Conservation (phyloP, 2,329 filamentous ascomycete species). For the Trichoderma sp. region DNA sequence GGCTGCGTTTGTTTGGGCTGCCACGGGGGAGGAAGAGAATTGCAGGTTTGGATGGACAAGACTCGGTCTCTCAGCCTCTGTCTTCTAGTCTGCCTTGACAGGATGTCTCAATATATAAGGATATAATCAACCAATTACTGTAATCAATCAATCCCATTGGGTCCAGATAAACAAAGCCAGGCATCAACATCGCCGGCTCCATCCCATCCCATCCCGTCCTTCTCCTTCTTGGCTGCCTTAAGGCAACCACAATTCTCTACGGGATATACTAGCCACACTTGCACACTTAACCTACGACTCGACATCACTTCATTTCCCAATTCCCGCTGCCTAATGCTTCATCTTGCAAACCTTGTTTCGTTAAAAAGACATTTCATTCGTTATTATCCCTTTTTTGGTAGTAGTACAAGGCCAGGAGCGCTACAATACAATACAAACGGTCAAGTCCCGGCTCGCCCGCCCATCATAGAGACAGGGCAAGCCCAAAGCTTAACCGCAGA, state of each 20-base stretch:
- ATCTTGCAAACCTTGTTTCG: background rate
- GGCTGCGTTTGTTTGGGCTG: background rate
- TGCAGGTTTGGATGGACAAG: background rate
- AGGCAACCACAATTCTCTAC: constrained; percentile 2
- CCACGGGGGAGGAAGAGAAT: background rate
- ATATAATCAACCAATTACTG: background rate
- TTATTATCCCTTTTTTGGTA: constrained; percentile 17
- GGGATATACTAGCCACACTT: background rate
- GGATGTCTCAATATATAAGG: background rate
- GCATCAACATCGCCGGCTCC: background rate
- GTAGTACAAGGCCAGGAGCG: constrained; percentile 23
- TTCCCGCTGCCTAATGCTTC: background rate
- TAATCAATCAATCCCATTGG: background rate
- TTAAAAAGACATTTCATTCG: constrained; percentile 16
- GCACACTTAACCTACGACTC: background rate
- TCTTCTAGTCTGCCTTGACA: background rate
- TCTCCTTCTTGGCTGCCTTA: constrained; percentile 4
- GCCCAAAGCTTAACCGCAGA: background rate
- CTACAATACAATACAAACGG: constrained; percentile 33
- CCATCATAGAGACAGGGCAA: background rate
- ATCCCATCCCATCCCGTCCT: background rate
- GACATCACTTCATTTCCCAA: background rate
- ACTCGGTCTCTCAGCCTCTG: background rate
- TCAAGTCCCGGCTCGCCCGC: constrained; percentile 20
- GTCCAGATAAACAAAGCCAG: background rate